A percentile compares a stretch with the other conserved stretches of the same genome.
Conservation (phyloP, 1,284 basidiomycete species). For the Pascua sp. region DNA sequence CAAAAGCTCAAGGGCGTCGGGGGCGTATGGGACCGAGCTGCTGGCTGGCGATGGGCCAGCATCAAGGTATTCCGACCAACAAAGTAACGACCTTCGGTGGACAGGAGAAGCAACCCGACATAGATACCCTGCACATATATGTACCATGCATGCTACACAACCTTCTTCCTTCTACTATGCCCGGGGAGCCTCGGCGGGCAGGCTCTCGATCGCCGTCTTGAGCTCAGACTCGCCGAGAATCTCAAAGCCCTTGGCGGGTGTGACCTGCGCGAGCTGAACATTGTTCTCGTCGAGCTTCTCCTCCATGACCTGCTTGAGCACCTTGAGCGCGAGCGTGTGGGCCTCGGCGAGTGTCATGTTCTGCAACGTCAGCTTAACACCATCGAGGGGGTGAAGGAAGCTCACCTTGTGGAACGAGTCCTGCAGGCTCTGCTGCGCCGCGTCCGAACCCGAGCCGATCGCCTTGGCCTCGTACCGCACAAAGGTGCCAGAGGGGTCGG, state of each 20-base stretch:
- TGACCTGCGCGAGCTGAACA: constrained; percentile 93
- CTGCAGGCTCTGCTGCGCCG: constrained; percentile 93
- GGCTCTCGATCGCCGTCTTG: constrained; percentile 69
- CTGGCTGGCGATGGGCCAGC: constrained; percentile 40
- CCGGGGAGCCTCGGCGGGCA: constrained; percentile 27
- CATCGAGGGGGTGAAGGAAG: neutral
- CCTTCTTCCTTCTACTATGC: neutral
- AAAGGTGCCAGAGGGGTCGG: constrained; percentile 98
- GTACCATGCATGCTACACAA: constrained; percentile 19
- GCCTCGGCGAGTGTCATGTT: constrained; percentile 91
- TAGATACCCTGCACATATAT: constrained; percentile 6
- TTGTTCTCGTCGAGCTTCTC: constrained; percentile 98
- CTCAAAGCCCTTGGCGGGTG: constrained; percentile 69
- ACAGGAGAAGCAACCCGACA: no score
- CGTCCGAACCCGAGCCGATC: constrained; percentile 96
- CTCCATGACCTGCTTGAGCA: constrained; percentile 99
- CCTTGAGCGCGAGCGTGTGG: constrained; percentile 76
- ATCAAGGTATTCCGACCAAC: constrained; percentile 37
- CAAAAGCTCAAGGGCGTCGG: constrained; percentile 37
- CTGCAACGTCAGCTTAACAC: constrained; percentile 51
- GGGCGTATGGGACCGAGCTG: constrained; percentile 46
- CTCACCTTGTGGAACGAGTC: constrained; percentile 93
- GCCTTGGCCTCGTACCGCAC: constrained; percentile 97
- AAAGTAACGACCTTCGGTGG: no score
- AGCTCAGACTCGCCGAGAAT: constrained; percentile 73